Conservation (phyloP, 75 land plant genomes). For the Sequoiadendron giganteum region DNA sequence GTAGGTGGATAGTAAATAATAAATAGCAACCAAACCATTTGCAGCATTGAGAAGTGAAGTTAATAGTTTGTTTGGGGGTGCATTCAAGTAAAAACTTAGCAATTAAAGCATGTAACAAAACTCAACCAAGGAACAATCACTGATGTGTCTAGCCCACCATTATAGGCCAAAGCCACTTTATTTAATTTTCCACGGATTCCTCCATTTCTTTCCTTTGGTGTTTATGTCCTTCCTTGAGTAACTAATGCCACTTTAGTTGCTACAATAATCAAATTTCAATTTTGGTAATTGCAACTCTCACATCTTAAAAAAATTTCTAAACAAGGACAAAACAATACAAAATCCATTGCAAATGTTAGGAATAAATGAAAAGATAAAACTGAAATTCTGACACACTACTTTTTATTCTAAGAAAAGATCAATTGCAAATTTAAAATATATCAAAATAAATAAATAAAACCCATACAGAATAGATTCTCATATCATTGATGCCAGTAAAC, state of each 20-base stretch:
- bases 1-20: no score
- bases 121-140: slow-evolving; percentile 98
- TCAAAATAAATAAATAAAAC: no score
- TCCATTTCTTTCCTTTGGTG: neutral
- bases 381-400: no score
- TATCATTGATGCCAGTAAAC: no score
- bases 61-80: neutral
- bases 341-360: neutral
- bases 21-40: neutral
- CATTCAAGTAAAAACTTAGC: neutral
- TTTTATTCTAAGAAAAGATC: neutral
- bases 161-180: slow-evolving; percentile 94
- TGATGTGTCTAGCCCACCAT: slow-evolving; percentile 97
- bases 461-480: neutral
- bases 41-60: neutral
- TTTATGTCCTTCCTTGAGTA: neutral
- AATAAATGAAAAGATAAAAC: neutral
- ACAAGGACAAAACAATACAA: neutral
- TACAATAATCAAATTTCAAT: neutral
- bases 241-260: neutral
- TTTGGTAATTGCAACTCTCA: neutral
- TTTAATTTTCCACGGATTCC: slow-evolving; percentile 69
- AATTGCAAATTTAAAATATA: neutral
- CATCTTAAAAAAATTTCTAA: neutral
- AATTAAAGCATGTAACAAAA: slow-evolving; percentile 31